Percentiles rank a stretch among this genome's conserved stretches.
Evolutionary conservation across 805 yeast species (phyloP).

Genomic region (Yarrowia sp.): DNA sequence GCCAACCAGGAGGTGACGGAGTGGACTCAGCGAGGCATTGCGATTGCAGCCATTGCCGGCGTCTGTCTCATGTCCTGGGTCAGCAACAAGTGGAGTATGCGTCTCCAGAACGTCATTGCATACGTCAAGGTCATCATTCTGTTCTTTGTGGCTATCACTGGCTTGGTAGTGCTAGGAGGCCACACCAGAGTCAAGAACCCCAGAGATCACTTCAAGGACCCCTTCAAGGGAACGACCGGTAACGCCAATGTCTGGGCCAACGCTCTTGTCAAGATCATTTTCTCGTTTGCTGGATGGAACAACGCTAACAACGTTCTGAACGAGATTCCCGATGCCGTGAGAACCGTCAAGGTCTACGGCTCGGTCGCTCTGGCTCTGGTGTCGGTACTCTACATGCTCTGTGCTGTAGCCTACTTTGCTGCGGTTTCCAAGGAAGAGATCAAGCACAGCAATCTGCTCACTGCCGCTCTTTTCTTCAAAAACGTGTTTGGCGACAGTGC

Average conservation of each 20-base stretch:
- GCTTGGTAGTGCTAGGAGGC: slow-evolving; percentile 54
- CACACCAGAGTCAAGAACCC: slow-evolving; percentile 47
- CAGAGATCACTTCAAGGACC: slow-evolving; percentile 51
- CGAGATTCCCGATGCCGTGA: slow-evolving; percentile 23
- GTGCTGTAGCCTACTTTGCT: slow-evolving; percentile 43
- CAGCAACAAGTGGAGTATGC: slow-evolving; percentile 60
- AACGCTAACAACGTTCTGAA: slow-evolving; percentile 25
- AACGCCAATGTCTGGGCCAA: slow-evolving; percentile 58
- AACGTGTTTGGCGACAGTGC: slow-evolving; percentile 64
- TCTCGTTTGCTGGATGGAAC: slow-evolving; percentile 29
- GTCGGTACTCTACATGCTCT: slow-evolving; percentile 13
- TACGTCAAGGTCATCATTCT: slow-evolving; percentile 60
- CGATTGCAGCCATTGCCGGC: slow-evolving; percentile 57
- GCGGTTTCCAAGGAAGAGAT: slow-evolving; percentile 56
- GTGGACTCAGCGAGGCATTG: slow-evolving; percentile 56
- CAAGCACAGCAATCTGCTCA: slow-evolving; percentile 62
- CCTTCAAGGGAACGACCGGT: slow-evolving; percentile 51
- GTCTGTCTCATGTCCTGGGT: slow-evolving; percentile 58
- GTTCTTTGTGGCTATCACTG: slow-evolving; percentile 58
- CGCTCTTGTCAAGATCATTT: slow-evolving; percentile 54
- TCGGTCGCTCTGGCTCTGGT: not conserved
- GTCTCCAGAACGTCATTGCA: slow-evolving; percentile 62
- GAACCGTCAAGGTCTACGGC: slow-evolving; percentile 20
- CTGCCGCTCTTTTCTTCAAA: slow-evolving; percentile 69
- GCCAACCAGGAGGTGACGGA: slow-evolving; percentile 53